These are phyloP conservation scores for Dryadomyces quercus-mongolicae DNA, from an alignment of 2,329 filamentous ascomycete species.

Conservation along the genomic window DNA sequence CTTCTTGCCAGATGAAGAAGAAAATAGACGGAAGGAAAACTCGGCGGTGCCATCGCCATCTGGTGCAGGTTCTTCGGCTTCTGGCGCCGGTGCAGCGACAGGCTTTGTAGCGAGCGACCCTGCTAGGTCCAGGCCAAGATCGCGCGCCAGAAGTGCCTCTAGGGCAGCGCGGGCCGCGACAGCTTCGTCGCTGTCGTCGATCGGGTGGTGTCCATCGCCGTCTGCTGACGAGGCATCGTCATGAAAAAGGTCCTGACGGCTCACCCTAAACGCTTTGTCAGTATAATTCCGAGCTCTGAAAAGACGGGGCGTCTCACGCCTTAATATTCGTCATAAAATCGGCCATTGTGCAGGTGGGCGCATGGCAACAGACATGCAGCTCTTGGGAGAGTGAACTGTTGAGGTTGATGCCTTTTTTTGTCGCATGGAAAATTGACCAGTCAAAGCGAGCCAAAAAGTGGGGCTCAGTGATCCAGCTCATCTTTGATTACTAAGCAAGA, in stretches of 20 bases:
- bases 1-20: not conserved
- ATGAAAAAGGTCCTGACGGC: constrained; percentile 9
- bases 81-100: not conserved
- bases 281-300: not conserved
- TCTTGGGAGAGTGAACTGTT: not conserved
- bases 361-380: not conserved
- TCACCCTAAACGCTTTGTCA: constrained; percentile 1
- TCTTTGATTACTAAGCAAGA: not conserved
- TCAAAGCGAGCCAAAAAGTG: not conserved
- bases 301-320: not conserved
- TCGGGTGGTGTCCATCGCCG: not conserved
- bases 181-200: not conserved
- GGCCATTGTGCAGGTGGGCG: not conserved
- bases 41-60: not conserved
- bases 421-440: not conserved
- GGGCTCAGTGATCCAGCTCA: not conserved
- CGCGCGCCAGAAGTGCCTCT: constrained; percentile 9
- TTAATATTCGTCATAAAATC: constrained; percentile 2
- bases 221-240: constrained; percentile 4
- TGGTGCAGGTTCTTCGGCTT: not conserved
- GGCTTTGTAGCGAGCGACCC: not conserved
- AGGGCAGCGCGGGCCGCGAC: constrained; percentile 6
- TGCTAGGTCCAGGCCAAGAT: constrained; percentile 2
- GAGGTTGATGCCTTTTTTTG: not conserved
- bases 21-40: constrained; percentile 12